Conservation (phyloP, 1,139 yeast genomes). For the Kurtzmaniella quercitrusa region DNA sequence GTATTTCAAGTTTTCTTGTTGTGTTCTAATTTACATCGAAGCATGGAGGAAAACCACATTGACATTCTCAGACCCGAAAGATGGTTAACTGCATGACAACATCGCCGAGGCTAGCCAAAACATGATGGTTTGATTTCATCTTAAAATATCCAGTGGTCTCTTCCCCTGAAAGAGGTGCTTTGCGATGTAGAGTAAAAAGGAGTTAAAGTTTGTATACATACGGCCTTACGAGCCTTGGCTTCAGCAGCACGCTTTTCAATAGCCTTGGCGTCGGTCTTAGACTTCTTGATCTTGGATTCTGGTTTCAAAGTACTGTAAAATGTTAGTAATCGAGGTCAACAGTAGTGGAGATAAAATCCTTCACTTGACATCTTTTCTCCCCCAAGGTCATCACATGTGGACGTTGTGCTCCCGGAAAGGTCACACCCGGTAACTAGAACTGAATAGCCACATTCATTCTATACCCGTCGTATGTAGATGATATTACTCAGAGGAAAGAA, state of each 20-base stretch:
- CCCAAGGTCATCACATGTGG: slow-evolving; percentile 12
- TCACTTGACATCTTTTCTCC: slow-evolving; percentile 11
- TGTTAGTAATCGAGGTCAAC: slow-evolving; percentile 28
- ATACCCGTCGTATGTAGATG: slow-evolving; percentile 6
- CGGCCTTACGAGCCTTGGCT: slow-evolving; percentile 82
- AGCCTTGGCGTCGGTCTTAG: slow-evolving; percentile 85
- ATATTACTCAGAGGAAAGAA: slow-evolving; percentile 44
- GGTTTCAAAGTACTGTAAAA: slow-evolving; percentile 54
- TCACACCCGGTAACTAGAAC: slow-evolving; percentile 27
- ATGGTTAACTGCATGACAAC: slow-evolving; percentile 96
- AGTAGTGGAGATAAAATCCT: background rate
- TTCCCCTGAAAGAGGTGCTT: background rate
- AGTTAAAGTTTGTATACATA: slow-evolving; percentile 46
- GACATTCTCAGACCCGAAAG: slow-evolving; percentile 93
- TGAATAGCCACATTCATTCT: slow-evolving; percentile 46
- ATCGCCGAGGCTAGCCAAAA: slow-evolving; percentile 84
- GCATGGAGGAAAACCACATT: background rate
- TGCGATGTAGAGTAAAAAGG: background rate
- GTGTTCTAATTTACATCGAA: background rate
- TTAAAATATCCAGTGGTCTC: slow-evolving; percentile 32
- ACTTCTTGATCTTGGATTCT: slow-evolving; percentile 94
- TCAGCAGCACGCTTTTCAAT: slow-evolving; percentile 86
- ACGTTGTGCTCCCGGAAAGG: slow-evolving; percentile 19
- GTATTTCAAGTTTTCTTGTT: slow-evolving; percentile 1
- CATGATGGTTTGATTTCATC: slow-evolving; percentile 57